These are phyloP conservation scores for Suhomyces emberorum DNA, from an alignment of 805 yeast species.

Conservation along the genomic window DNA sequence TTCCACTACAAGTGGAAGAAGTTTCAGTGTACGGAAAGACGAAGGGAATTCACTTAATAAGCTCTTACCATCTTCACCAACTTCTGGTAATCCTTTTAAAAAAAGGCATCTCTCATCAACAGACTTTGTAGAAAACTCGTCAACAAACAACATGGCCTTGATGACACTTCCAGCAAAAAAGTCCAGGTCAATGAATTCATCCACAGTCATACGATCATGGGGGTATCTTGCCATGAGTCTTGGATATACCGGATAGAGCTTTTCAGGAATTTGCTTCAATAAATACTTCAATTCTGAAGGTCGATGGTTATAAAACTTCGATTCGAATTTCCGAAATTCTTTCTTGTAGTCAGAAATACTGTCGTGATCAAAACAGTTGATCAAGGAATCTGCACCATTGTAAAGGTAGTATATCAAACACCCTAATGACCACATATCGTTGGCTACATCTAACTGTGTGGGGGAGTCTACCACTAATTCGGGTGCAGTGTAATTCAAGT, in stretches of 20 bases:
- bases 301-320: constrained; percentile 39
- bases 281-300: constrained; percentile 40
- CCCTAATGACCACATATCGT: constrained; percentile 86
- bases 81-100: constrained; percentile 57
- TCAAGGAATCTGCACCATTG: constrained; percentile 46
- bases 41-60: constrained; percentile 34
- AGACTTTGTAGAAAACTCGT: constrained; percentile 75
- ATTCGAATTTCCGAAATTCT: constrained; percentile 46
- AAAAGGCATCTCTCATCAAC: constrained; percentile 65
- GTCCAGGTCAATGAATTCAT: constrained; percentile 65
- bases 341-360: constrained; percentile 60
- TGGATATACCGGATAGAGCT: constrained; percentile 48
- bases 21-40: constrained; percentile 59
- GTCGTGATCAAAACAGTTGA: constrained; percentile 43
- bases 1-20: constrained; percentile 65
- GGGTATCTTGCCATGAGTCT: constrained; percentile 56
- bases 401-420: constrained; percentile 70
- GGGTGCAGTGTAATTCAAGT: constrained; percentile 79
- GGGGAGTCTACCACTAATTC: constrained; percentile 64
- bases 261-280: constrained; percentile 55
- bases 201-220: constrained; percentile 54
- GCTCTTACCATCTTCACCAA: constrained; percentile 13
- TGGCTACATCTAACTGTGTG: constrained; percentile 50
- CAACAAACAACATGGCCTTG: constrained; percentile 75
- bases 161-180: constrained; percentile 82